phyloP scores from a whole-genome alignment of 352 stramenopile species.

The Halophytophthora polymorphica region DNA sequence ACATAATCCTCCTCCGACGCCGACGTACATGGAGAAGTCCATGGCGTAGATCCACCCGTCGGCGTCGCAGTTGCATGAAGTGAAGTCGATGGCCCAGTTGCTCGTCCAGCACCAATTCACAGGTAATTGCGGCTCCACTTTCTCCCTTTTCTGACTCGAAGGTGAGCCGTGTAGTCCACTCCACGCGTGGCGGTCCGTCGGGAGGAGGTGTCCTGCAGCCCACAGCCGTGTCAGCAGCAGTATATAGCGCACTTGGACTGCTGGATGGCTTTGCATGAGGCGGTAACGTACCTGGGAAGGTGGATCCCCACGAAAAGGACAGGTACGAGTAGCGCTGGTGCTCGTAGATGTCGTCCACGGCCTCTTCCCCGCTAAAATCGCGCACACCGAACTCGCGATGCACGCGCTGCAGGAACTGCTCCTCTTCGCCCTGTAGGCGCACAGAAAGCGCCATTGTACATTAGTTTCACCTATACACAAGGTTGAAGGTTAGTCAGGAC shows the following conservation, averaged over 20 bases:
- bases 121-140: conserved; percentile 64
- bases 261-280: not conserved
- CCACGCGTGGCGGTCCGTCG: conserved; percentile 63
- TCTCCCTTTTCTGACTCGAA: conserved; percentile 50
- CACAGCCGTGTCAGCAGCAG: not conserved
- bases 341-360: conserved; percentile 76
- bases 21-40: conserved; percentile 62
- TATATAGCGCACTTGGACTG: not conserved
- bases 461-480: not conserved
- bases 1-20: no score
- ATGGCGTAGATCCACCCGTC: conserved; percentile 80
- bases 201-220: conserved; percentile 52
- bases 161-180: conserved; percentile 50
- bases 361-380: conserved; percentile 63
- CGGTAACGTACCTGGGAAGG: conserved; percentile 37
- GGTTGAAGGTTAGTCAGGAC: no score
- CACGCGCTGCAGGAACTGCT: conserved; percentile 54
- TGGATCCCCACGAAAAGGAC: conserved; percentile 69
- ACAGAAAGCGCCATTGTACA: not conserved
- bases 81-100: conserved; percentile 56
- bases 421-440: conserved; percentile 39
- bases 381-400: conserved; percentile 65
- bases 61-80: conserved; percentile 46
- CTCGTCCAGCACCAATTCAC: conserved; percentile 67
- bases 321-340: conserved; percentile 81